These are phyloP conservation scores for Kwoniella botswanensis DNA, from an alignment of 768 basidiomycete species.

Conservation along the genomic window DNA sequence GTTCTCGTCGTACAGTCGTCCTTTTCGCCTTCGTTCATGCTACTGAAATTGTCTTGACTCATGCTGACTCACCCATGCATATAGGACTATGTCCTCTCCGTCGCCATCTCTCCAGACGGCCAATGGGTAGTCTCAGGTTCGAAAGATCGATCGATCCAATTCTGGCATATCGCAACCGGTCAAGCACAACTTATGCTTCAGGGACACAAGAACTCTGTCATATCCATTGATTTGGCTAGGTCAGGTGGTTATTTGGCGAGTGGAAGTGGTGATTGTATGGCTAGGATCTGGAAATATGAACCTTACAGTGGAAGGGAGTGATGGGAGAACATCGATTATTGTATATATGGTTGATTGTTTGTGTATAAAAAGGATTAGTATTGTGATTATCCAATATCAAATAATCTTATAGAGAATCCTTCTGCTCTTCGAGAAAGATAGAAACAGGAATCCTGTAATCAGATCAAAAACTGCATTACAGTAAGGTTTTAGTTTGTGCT, in stretches of 20 bases:
- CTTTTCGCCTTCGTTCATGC: background rate
- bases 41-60: background rate
- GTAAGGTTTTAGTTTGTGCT: too few relatives aligned
- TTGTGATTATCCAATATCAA: too few relatives aligned
- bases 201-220: constrained; percentile 74
- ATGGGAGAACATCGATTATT: background rate
- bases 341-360: too few relatives aligned
- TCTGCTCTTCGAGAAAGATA: too few relatives aligned
- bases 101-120: constrained; percentile 86
- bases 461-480: too few relatives aligned
- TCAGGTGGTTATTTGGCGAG: constrained; percentile 70
- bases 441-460: too few relatives aligned
- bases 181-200: constrained; percentile 93
- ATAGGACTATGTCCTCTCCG: constrained; percentile 74
- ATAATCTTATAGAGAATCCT: too few relatives aligned
- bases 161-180: constrained; percentile 78
- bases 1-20: background rate
- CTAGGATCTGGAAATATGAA: constrained; percentile 66
- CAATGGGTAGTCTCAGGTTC: constrained; percentile 94
- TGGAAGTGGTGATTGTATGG: constrained; percentile 74
- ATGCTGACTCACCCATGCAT: too few relatives aligned
- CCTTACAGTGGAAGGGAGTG: constrained; percentile 27
- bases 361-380: background rate
- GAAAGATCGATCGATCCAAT: constrained; percentile 86
- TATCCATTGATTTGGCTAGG: constrained; percentile 72